Base-by-base conservation (phyloP, 371 early-diverging fungal species). In the Gilbertella persicaria region DNA sequence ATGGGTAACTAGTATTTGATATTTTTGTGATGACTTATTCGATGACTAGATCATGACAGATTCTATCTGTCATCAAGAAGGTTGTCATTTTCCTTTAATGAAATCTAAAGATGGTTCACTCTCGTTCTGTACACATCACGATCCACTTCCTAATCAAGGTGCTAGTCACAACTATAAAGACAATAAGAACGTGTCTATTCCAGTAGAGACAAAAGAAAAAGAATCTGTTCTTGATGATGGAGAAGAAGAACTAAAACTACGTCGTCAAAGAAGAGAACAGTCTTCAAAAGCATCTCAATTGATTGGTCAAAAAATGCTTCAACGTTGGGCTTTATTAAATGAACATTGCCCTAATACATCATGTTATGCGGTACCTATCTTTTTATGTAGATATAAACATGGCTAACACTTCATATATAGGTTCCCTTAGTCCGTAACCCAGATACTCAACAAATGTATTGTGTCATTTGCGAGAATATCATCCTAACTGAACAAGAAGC, bases 301-400 rank as follows among this genome's bases (percentile, higher is more conserved):
- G 21, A 80, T 88, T 56, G 87, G 87, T 19, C 83, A 87, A 70
- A 76, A 80, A 44, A 69, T 88, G 72, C 61, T 88, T 26, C 80
- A 82, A 14, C 84, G 84, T 28, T 88, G 89, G 89, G 69, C 87
- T n/a, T 53, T 88, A 44, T 52, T 88, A n/a, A 83, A 86, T 25
- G 86, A 86, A 5, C 75, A 72, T 16, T 88, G 89, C 50, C 84
- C 82, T 2, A 83, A 71, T 24, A 60, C 58, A 2, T 45, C 64
- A 1, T 86, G 89, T 55, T 81, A 76, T 53, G 86, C 80, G 29
- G 3, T 21, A 26, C 1, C 38, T 21, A 20, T 28, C 12, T 38
- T 39, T 33, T 45, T 26, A 37, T 19, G 5, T 14, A 20, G 12
- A 38, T 6, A 17, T 44, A 36, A 30, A 42, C 19, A 20, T 29